Conservation (phyloP, 2,329 filamentous ascomycete genomes). For the Fusarium sp. region DNA sequence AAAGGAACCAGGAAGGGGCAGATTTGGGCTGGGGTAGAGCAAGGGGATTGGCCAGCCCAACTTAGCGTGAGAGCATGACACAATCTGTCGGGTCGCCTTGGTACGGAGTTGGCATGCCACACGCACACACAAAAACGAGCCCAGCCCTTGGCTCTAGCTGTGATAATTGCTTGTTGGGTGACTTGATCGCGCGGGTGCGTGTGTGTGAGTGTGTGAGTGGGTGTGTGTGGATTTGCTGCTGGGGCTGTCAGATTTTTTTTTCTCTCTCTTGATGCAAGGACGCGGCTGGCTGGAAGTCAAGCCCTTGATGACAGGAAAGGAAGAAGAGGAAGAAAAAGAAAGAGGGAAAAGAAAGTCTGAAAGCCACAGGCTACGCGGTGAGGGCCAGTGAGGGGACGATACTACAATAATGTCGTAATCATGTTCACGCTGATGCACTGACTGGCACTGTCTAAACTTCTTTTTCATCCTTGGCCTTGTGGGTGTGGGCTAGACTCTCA, state of each 20-base stretch:
- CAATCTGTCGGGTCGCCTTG: constrained; percentile 48
- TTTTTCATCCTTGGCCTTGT: constrained; percentile 11
- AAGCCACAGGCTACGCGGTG: neutral
- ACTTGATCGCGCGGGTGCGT: neutral
- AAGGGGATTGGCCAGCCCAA: constrained; percentile 38
- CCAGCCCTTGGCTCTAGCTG: neutral
- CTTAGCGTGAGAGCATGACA: constrained; percentile 46
- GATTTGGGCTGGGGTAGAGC: constrained; percentile 44
- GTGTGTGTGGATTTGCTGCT: constrained; percentile 12
- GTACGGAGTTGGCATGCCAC: constrained; percentile 23
- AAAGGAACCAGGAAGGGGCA: constrained; percentile 40
- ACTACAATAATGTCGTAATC: constrained; percentile 13
- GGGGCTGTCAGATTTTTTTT: constrained; percentile 1
- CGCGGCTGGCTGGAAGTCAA: neutral
- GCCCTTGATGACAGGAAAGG: neutral
- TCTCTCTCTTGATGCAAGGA: neutral
- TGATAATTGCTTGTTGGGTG: neutral
- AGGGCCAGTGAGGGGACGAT: neutral
- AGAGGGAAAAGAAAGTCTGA: neutral
- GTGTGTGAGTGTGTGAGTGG: neutral
- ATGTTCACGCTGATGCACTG: constrained; percentile 4
- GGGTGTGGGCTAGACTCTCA: constrained; percentile 21
- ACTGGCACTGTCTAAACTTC: constrained; percentile 5
- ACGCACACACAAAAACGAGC: neutral
- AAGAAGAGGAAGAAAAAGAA: constrained; percentile 9